Percentiles rank a stretch among this genome's conserved stretches.
phyloP scores from a whole-genome alignment of 2,329 filamentous ascomycete genomes.

The Blastomyces gilchristii region DNA sequence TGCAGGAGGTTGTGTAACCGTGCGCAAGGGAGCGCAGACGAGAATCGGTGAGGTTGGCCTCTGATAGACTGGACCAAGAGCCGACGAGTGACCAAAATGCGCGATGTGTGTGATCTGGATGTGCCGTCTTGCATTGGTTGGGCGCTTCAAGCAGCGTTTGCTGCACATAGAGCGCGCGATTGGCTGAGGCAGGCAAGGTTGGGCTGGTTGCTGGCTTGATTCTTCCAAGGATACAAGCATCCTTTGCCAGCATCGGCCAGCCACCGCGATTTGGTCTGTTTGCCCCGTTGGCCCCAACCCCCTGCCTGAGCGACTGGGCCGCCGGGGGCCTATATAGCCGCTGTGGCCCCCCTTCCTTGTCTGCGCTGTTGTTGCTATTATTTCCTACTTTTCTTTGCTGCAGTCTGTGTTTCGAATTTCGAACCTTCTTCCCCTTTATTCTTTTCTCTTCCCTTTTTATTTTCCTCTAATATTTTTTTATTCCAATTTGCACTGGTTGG shows the following conservation, averaged over 20 bases:
- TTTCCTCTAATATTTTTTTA: background rate
- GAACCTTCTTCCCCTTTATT: background rate
- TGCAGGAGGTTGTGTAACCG: background rate
- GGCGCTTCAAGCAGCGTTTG: background rate
- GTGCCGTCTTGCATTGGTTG: background rate
- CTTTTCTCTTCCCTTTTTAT: background rate
- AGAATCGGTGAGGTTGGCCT: background rate
- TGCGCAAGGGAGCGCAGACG: background rate
- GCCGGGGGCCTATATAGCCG: constrained; percentile 6
- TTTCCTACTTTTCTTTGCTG: constrained; percentile 4
- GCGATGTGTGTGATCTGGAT: background rate
- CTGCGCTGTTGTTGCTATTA: background rate
- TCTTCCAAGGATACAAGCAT: background rate
- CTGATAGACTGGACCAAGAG: background rate
- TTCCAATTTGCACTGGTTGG: constrained; percentile 4
- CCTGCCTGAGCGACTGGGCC: background rate
- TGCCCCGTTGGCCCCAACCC: background rate
- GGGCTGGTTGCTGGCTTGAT: background rate
- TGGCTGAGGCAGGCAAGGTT: background rate
- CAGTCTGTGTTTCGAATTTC: constrained; percentile 5
- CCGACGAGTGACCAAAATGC: background rate
- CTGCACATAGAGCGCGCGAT: background rate
- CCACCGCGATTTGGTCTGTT: background rate
- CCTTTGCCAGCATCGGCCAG: background rate
- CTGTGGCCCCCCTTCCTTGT: background rate